Evolutionary conservation across 1,284 basidiomycete genomes (phyloP).

Genomic region (Porodaedalea pini): DNA sequence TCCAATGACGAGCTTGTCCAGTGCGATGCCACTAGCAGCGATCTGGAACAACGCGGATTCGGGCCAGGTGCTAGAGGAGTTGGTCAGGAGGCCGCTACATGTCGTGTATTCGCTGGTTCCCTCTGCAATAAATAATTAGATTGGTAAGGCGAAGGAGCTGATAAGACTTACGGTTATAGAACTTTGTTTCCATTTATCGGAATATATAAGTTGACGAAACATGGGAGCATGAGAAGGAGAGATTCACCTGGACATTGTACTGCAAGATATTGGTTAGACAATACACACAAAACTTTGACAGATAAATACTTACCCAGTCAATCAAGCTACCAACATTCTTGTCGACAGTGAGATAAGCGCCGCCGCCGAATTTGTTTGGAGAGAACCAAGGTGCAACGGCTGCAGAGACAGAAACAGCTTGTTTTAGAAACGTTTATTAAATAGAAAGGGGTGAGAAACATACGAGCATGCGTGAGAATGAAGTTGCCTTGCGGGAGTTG

Average conservation of each 20-base stretch:
- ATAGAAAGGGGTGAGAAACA: constrained; percentile 41
- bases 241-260: constrained; percentile 45
- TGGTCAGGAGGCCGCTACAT: constrained; percentile 49
- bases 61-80: constrained; percentile 50
- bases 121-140: constrained; percentile 36
- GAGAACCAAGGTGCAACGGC: constrained; percentile 39
- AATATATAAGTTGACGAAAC: not conserved
- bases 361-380: constrained; percentile 45
- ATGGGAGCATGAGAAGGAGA: not conserved
- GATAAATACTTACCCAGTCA: constrained; percentile 45
- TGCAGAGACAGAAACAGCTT: not conserved
- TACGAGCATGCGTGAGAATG: constrained; percentile 39
- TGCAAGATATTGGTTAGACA: too few species aligned
- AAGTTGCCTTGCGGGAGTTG: constrained; percentile 34
- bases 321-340: constrained; percentile 52
- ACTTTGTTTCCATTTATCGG: constrained; percentile 33
- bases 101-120: constrained; percentile 55
- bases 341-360: constrained; percentile 59
- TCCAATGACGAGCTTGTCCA: constrained; percentile 55
- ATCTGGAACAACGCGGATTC: constrained; percentile 58
- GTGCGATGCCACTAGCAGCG: constrained; percentile 46
- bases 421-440: constrained; percentile 30
- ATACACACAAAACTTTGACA: too few species aligned
- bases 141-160: not conserved
- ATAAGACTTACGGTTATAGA: constrained; percentile 57